phyloP scores from a whole-genome alignment of 78 protist genomes.

The Polysphondylium violaceum region DNA sequence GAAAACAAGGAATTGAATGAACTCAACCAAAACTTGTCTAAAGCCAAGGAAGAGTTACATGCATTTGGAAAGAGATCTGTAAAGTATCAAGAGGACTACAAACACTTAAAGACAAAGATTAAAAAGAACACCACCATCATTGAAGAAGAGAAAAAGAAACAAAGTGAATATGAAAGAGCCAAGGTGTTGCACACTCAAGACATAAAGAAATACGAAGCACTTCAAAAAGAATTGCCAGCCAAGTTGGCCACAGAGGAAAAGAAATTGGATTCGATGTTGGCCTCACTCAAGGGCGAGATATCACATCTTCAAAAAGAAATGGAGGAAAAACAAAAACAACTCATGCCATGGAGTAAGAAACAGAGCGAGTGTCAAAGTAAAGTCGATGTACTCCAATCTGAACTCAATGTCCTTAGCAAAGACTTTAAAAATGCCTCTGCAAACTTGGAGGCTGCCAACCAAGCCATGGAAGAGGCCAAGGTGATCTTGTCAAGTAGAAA shows the following conservation, averaged over 20 bases:
- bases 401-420: constrained; percentile 58
- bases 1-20: constrained; percentile 25
- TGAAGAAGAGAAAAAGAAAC: constrained; percentile 57
- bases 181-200: neutral
- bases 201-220: constrained; percentile 29
- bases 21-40: neutral
- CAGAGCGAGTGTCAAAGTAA: constrained; percentile 25
- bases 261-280: constrained; percentile 73
- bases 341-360: constrained; percentile 78
- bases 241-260: constrained; percentile 55
- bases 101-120: constrained; percentile 47
- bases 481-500: neutral
- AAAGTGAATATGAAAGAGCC: neutral
- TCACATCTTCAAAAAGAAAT: constrained; percentile 76
- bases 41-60: constrained; percentile 16
- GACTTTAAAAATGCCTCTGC: constrained; percentile 24
- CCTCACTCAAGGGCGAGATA: constrained; percentile 75
- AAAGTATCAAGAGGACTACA: constrained; percentile 51
- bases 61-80: constrained; percentile 15
- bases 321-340: constrained; percentile 87
- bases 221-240: constrained; percentile 9
- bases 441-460: constrained; percentile 35
- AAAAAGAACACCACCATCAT: constrained; percentile 27
- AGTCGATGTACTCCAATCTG: constrained; percentile 68
- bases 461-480: constrained; percentile 44